Evolutionary conservation across 768 basidiomycete genomes (phyloP), one percentile per base, ranked within the genome.

Genomic region (Tylopilus intermedius): DNA sequence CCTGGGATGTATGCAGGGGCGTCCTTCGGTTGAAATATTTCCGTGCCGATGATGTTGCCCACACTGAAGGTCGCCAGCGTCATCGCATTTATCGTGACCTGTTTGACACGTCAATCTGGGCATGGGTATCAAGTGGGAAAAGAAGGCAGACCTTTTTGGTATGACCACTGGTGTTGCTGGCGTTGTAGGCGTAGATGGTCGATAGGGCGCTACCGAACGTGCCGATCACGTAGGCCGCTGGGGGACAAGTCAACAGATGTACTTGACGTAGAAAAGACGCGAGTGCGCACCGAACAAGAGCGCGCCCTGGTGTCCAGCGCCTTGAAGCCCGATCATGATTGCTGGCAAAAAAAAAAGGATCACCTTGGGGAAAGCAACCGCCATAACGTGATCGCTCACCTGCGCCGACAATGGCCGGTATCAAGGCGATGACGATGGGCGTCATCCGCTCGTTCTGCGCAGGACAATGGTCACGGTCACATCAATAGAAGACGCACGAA

Each of bases 1-100:
- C 83, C 84, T 0, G 82, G 82, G 29, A 83, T 78, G 63, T 86
- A 87, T 14, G 62, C 73, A 0, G 83, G 82, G 2, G 80, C 81
- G 55, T 81, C 81, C 55, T 79, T 75, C 0, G 83, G 78, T 30
- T 77, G 79, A 61, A 87, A 82, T 29, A 84, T 82, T 62, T 81
- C 76, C 0, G 81, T 75, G 5, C 85, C 84, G 50, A 82, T 72
- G 44, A 83, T 81, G 59, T 84, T 84, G 15, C 83, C 81, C 18
- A 80, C 54, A 45, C 74, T 73, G 60, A 84, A 83, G 0, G 79
- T 67, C 4, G 74, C 72, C 21, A 83, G 65, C 2, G 80, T 83
- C 74, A 83, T 72, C 4, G 81, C 77, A 50, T 83, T 57, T 33
- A 83, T 75, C 2, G 82, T 84, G 54, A 79, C 78, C 69, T 30